These are phyloP conservation scores for Sphenostylis stenocarpa DNA, from an alignment of 306 rosid genomes.

Conservation along the genomic window DNA sequence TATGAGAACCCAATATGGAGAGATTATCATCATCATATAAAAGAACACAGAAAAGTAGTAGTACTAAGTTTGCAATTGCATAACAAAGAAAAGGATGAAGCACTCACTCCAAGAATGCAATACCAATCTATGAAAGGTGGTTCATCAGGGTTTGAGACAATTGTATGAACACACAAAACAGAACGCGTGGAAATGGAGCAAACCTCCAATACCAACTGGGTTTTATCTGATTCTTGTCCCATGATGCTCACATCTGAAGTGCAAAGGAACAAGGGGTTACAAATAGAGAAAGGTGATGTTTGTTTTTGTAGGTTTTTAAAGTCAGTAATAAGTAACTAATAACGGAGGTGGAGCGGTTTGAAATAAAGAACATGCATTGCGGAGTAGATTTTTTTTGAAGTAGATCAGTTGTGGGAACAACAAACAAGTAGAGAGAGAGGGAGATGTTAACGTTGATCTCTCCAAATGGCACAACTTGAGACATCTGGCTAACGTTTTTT, in stretches of 20 bases:
- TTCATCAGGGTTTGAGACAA: slow-evolving; percentile 26
- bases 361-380: slow-evolving; percentile 55
- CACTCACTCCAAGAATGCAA: slow-evolving; percentile 76
- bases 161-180: slow-evolving; percentile 60
- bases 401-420: slow-evolving; percentile 59
- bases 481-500: slow-evolving; percentile 18
- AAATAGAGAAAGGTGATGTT: slow-evolving; percentile 28
- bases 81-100: neutral
- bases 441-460: slow-evolving; percentile 42
- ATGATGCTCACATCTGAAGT: slow-evolving; percentile 33
- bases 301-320: slow-evolving; percentile 20
- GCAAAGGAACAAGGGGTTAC: slow-evolving; percentile 33
- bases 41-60: neutral
- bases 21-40: slow-evolving; percentile 10
- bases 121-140: slow-evolving; percentile 80
- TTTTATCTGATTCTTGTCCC: slow-evolving; percentile 70
- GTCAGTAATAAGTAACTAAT: neutral
- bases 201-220: slow-evolving; percentile 65
- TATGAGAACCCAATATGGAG: slow-evolving; percentile 37
- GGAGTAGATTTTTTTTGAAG: slow-evolving; percentile 47
- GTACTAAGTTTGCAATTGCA: neutral
- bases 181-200: slow-evolving; percentile 63
- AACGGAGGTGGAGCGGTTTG: slow-evolving; percentile 63
- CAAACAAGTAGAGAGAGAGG: slow-evolving; percentile 23
- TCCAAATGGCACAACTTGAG: slow-evolving; percentile 45